phyloP scores from a whole-genome alignment of 2,329 filamentous ascomycete genomes.

The Simplicillium sp. region DNA sequence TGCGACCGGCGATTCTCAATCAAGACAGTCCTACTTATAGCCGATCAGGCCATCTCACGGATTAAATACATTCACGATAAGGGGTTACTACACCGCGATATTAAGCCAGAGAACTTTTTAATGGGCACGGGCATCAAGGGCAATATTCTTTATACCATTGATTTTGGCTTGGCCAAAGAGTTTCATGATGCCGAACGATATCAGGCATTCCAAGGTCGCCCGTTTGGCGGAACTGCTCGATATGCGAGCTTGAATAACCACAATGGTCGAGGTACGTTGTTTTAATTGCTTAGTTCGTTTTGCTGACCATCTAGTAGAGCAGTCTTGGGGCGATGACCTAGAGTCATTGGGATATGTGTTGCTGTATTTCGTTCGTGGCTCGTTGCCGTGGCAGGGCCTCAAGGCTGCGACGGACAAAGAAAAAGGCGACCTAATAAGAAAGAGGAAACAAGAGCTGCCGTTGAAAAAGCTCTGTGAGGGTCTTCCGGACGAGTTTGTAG shows the following conservation, averaged over 20 bases:
- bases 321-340: conserved; percentile 67
- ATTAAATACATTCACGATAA: conserved; percentile 11
- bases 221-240: conserved; percentile 8
- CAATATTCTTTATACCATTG: conserved; percentile 10
- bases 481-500: conserved; percentile 67
- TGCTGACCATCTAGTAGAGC: conserved; percentile 32
- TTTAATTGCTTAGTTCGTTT: neutral
- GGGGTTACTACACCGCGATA: conserved; percentile 10
- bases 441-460: conserved; percentile 36
- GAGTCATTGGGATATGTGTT: conserved; percentile 67
- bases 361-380: conserved; percentile 67
- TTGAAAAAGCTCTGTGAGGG: conserved; percentile 65
- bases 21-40: conserved; percentile 14
- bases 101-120: conserved; percentile 14
- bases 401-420: conserved; percentile 66
- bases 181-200: conserved; percentile 2
- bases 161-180: conserved; percentile 11
- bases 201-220: neutral
- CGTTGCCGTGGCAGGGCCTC: conserved; percentile 63
- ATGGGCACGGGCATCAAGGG: conserved; percentile 12
- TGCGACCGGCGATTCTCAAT: conserved; percentile 11
- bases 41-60: conserved; percentile 11
- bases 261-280: conserved; percentile 9
- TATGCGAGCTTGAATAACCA: conserved; percentile 14
- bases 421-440: conserved; percentile 33